These are phyloP conservation scores for Plasmopara muralis DNA, from an alignment of 352 stramenopile genomes.

Conservation along the genomic window DNA sequence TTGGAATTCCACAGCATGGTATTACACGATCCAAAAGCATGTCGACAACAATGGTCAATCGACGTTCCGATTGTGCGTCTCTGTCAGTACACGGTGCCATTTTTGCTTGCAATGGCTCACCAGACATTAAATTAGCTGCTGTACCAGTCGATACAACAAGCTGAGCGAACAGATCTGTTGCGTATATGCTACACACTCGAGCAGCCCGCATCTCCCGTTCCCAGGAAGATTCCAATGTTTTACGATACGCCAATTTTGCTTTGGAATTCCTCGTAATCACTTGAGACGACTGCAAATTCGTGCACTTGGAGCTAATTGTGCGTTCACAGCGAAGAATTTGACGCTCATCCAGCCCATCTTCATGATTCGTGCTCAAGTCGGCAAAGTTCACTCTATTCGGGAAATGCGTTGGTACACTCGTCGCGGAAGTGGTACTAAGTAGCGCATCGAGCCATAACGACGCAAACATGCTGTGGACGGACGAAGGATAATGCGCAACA, in stretches of 20 bases:
- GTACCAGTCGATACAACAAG: slow-evolving; percentile 28
- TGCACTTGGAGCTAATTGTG: slow-evolving; percentile 79
- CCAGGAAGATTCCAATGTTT: slow-evolving; percentile 64
- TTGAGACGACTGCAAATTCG: slow-evolving; percentile 68
- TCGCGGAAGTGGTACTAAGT: slow-evolving; percentile 49
- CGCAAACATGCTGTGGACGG: slow-evolving; percentile 58
- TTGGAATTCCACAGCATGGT: slow-evolving; percentile 71
- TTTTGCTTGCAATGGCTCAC: slow-evolving; percentile 2
- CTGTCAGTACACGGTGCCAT: slow-evolving; percentile 12
- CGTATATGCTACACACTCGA: slow-evolving; percentile 46
- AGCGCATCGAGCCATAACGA: slow-evolving; percentile 64
- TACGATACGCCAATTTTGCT: slow-evolving; percentile 53
- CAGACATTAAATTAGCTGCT: slow-evolving; percentile 8
- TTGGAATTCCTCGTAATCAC: slow-evolving; percentile 60
- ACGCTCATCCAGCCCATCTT: slow-evolving; percentile 17
- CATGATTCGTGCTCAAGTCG: slow-evolving; percentile 6
- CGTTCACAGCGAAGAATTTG: slow-evolving; percentile 62
- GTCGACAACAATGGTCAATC: slow-evolving; percentile 51
- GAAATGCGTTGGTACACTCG: slow-evolving; percentile 72
- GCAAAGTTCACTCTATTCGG: slow-evolving; percentile 34
- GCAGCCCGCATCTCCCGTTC: slow-evolving; percentile 62
- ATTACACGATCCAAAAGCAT: slow-evolving; percentile 67
- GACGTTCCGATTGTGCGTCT: slow-evolving; percentile 38
- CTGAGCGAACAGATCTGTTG: slow-evolving; percentile 44
- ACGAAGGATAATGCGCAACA: slow-evolving; percentile 60